Percentiles rank a stretch among this genome's conserved stretches.
These are phyloP conservation scores for Tephrocybe rancida DNA, from an alignment of 768 basidiomycete genomes.

Conservation along the genomic window DNA sequence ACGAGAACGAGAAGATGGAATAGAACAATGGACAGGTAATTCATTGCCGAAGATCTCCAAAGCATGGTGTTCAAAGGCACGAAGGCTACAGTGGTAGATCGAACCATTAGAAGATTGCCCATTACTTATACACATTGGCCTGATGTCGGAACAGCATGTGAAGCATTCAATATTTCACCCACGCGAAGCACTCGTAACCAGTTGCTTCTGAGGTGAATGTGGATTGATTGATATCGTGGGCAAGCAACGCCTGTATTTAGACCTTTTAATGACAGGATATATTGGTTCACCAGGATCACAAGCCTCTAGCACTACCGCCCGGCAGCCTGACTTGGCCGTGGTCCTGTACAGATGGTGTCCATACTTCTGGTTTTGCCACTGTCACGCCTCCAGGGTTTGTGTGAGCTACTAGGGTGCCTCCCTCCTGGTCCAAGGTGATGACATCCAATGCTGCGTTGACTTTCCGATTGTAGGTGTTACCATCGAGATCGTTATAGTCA, in stretches of 20 bases:
- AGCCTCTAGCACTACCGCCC: slow-evolving; percentile 11
- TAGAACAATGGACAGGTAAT: neutral
- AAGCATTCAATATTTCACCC: neutral
- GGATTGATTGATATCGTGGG: neutral
- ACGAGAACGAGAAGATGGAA: slow-evolving; percentile 1
- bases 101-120: neutral
- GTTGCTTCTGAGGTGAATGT: neutral
- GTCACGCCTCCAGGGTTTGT: slow-evolving; percentile 11
- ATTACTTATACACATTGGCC: slow-evolving; percentile 8
- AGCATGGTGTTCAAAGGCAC: neutral
- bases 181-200: neutral
- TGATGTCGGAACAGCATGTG: slow-evolving; percentile 3
- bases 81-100: neutral
- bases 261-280: neutral
- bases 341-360: neutral
- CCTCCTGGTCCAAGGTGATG: slow-evolving; percentile 60
- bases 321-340: slow-evolving; percentile 14
- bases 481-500: slow-evolving; percentile 55
- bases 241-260: neutral
- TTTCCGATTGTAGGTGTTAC: slow-evolving; percentile 62
- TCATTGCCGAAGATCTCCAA: neutral
- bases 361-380: neutral
- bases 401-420: slow-evolving; percentile 45
- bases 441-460: slow-evolving; percentile 64
- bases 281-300: neutral